Base-by-base conservation (phyloP, 768 basidiomycete species). In the Suillus discolor region DNA sequence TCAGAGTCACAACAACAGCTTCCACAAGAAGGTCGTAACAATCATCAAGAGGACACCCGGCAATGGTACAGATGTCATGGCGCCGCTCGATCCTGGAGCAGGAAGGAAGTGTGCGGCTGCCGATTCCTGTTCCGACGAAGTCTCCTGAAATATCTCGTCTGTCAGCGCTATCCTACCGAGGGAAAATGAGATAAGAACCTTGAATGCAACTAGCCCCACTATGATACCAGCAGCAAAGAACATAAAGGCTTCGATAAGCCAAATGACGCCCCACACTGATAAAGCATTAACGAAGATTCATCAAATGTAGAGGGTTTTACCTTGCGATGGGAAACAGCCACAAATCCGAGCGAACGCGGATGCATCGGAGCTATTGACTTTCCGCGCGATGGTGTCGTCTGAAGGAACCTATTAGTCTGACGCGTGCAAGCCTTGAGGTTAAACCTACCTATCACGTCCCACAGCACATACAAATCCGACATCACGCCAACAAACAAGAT, bases 361-460 rank as follows among this genome's bases (percentile, higher is more conserved):
- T 0, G 95, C 95, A 71, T 97, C 95, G 20, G 91, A 93, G n/a
- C 85, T 84, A 70, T 96, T 95, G 67, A 92, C 87, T 75, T 94
- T 94, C 55, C 93, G 83, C 3, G 89, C 85, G 60, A 94, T 86
- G 13, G 93, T 95, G 71, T 95, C 93, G 74, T 94, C 94, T 91
- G 71, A 23, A 18, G 38, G 38, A 25, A 11, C 2, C 66, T 4
- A 73, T 41, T 39, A 38, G 13, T 28, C n/a, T 49, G 25, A 45
- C 53, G 16, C 38, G 20, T 20, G 57, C 18, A 25, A 25, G 6
- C 39, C 61, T 9, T 23, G 57, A 18, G 15, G 20, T 7, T 25
- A 42, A 13, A 76, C 83, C 65, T 62, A 88, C 93, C 91, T 41
- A 94, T 83, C 60, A 97, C 90, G 70, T 97, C 95, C 91, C 93